phyloP scores from a whole-genome alignment of 306 rosid genomes.

The Cucurbita pepo region DNA sequence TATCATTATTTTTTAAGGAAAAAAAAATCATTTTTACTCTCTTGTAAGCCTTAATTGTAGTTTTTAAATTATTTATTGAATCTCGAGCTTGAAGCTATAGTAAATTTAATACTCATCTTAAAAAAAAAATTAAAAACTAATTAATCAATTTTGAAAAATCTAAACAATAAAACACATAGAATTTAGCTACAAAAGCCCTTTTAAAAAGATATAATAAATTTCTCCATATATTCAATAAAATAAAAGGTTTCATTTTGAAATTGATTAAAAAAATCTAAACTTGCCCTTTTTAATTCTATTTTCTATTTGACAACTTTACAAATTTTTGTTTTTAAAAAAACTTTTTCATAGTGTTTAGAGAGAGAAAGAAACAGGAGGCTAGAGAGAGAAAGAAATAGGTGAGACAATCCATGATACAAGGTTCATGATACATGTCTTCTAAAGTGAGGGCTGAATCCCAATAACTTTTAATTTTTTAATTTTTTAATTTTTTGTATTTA shows the following conservation, averaged over 20 bases:
- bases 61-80: not conserved
- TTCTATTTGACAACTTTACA: too few relatives aligned
- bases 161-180: too few relatives aligned
- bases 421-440: conserved; percentile 66
- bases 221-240: not conserved
- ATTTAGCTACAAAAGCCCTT: too few relatives aligned
- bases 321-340: too few relatives aligned
- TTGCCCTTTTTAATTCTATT: not conserved
- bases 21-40: too few relatives aligned
- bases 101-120: not conserved
- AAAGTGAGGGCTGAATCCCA: conserved; percentile 45
- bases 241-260: not conserved
- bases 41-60: not conserved
- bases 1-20: not conserved
- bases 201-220: not conserved
- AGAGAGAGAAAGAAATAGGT: conserved; percentile 14
- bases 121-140: not conserved
- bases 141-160: too few relatives aligned
- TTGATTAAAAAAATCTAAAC: too few relatives aligned
- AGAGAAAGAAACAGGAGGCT: conserved; percentile 5
- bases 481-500: not conserved
- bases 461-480: conserved; percentile 17
- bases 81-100: not conserved
- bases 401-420: conserved; percentile 63
- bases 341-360: not conserved